These are phyloP conservation scores for Quercus alba DNA, from an alignment of 306 rosid genomes.

Conservation along the genomic window DNA sequence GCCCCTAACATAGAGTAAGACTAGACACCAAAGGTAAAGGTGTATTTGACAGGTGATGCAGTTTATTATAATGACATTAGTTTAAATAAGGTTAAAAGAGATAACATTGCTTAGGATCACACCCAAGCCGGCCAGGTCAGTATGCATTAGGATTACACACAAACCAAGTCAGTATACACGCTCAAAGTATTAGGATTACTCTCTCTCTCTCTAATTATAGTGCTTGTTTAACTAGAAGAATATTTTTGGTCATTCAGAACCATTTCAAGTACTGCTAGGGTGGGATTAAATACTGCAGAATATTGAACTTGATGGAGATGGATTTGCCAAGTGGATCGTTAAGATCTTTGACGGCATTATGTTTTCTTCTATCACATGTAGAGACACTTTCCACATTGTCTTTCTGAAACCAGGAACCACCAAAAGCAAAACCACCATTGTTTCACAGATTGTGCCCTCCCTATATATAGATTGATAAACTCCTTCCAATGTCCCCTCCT, in stretches of 20 bases:
- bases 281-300: neutral
- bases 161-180: no score
- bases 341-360: neutral
- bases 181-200: no score
- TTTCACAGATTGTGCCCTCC: neutral
- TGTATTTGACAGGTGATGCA: neutral
- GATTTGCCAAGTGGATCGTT: constrained; percentile 25
- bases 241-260: no score
- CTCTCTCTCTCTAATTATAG: no score
- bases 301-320: neutral
- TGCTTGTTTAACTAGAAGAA: no score
- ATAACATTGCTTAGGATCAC: no score
- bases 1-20: neutral
- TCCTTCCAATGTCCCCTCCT: neutral
- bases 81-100: no score
- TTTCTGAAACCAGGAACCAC: neutral
- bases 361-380: neutral
- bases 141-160: no score
- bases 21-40: neutral
- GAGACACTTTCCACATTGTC: neutral
- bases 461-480: neutral
- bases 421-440: neutral
- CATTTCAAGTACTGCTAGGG: no score
- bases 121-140: no score
- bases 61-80: neutral